Evolutionary conservation across 768 basidiomycete genomes (phyloP), one percentile per base, ranked within the genome.

Genomic region (Mycena albidolilacea): DNA sequence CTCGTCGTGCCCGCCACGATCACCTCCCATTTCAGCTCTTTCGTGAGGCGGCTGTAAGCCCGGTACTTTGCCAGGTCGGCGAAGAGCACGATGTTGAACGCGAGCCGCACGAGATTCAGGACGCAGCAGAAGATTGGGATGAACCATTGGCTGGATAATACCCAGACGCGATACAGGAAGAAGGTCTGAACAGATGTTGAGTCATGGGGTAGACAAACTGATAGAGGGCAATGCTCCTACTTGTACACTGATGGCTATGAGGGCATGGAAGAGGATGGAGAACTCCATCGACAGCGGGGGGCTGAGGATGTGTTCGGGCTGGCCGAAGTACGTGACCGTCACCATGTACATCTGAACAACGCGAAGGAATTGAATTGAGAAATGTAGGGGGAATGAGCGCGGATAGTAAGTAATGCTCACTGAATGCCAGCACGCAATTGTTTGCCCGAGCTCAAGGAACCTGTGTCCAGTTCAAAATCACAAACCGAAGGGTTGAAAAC

Each of bases 51-150:
- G 7, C 41, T 15, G 15, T 43, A 43, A 2, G 23, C 1, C 14
- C 39, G 59, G 12, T 43, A 6, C n/a, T 61, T 41, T n/a, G 10
- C 4, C 9, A 61, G 5, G 5, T 23, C 10, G 35, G 19, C 57
- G n/a, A 59, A 59, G 57, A 59, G 57, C 8, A 59, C 7, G 3
- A 39, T 7, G 57, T 38, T 38, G 57, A 14, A 38, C 19, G 30
- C 57, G 57, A 59, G 57, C 17, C 57, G 57, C 17, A 38, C 37
- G 57, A 59, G 57, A 59, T 59, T 59, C 57, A 59, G 57, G 19
- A n/a, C 17, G 14, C 35, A 59, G 19, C 57, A 59, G 0, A 59
- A 8, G n/a, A 59, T 39, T 38, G 57, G 57, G 19, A 59, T 59
- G 57, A 7, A 17, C 57, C 37, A 59, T 15, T 59, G 17, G 7